Conservation (phyloP, 2,329 filamentous ascomycete genomes). For the Bipolaris oryzae region DNA sequence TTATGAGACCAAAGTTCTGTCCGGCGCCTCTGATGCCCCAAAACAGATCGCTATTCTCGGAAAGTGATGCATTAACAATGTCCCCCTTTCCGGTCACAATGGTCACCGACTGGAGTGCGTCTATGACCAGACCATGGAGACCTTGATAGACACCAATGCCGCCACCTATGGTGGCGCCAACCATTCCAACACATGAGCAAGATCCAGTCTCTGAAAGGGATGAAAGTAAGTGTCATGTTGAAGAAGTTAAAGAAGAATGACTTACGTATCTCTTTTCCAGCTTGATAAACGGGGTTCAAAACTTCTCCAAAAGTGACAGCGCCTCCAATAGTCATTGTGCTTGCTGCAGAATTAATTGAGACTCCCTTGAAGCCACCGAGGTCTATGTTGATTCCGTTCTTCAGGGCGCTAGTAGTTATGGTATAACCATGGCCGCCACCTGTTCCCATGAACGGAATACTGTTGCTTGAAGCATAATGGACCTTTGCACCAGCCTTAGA, state of each 20-base stretch:
- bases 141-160: conserved; percentile 11
- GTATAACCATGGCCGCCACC: conserved; percentile 10
- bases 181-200: conserved; percentile 7
- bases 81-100: conserved; percentile 3
- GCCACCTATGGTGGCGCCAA: conserved; percentile 11
- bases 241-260: neutral
- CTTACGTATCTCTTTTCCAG: conserved; percentile 1
- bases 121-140: conserved; percentile 5
- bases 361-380: neutral
- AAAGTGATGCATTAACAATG: conserved; percentile 1
- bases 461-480: conserved; percentile 1
- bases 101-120: conserved; percentile 1
- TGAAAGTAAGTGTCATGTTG: neutral
- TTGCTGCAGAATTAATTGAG: neutral
- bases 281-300: neutral
- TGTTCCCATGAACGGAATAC: conserved; percentile 7
- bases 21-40: conserved; percentile 6
- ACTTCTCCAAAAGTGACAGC: neutral
- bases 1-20: conserved; percentile 6
- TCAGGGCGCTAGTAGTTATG: neutral
- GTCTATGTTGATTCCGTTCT: neutral
- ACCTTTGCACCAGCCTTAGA: neutral
- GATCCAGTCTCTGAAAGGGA: neutral
- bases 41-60: conserved; percentile 1
- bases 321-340: neutral